Evolutionary conservation across 78 protist species (phyloP).

Genomic region (Pigoraptor vietnamica): DNA sequence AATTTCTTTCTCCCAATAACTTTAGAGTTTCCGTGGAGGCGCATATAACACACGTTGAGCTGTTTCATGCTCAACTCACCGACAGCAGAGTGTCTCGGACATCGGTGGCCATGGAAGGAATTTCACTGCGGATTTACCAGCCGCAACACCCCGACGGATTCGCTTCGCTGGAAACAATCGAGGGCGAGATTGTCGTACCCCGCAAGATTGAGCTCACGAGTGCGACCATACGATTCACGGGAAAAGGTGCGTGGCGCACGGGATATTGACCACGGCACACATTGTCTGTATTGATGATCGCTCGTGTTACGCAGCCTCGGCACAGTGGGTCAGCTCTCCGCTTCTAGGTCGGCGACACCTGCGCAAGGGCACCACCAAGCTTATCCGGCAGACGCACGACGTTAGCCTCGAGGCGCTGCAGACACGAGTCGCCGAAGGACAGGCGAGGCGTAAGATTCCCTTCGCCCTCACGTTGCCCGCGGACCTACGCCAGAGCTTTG

Average conservation of each 20-base stretch:
- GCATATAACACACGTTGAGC: too few species aligned
- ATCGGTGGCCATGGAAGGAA: not conserved
- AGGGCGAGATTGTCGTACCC: not conserved
- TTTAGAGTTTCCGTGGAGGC: too few species aligned
- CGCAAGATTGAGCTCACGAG: not conserved
- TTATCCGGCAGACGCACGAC: not conserved
- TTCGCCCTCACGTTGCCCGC: not conserved
- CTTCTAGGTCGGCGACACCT: not conserved
- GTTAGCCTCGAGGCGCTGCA: not conserved
- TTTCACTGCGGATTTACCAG: not conserved
- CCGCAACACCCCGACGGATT: not conserved
- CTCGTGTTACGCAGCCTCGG: too few species aligned
- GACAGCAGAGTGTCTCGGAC: too few species aligned
- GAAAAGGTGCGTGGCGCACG: not conserved
- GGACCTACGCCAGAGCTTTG: not conserved
- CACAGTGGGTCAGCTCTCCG: too few species aligned
- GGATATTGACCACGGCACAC: not conserved
- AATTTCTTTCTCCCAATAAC: too few species aligned
- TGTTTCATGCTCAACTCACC: too few species aligned
- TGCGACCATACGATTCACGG: not conserved
- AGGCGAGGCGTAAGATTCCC: too few species aligned
- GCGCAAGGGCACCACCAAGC: not conserved
- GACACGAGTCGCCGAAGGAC: too few species aligned
- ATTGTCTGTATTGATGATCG: not conserved
- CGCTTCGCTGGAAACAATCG: not conserved